Conservation (phyloP, 108 stramenopile species). For the Licmophora abbreviata region DNA sequence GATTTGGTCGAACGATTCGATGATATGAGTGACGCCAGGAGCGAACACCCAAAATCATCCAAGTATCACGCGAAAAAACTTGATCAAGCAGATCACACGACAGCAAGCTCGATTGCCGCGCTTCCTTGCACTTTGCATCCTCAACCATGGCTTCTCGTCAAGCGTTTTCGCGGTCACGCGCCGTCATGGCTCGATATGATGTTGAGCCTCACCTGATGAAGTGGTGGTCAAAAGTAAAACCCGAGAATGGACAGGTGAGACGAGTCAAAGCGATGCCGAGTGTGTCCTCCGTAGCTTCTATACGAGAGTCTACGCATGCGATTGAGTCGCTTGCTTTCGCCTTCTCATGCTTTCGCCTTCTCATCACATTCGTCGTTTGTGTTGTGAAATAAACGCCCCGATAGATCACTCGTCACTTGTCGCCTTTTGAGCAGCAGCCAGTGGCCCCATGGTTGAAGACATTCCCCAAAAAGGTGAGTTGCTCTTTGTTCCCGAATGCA, state of each 20-base stretch:
- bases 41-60: no score
- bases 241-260: constrained; percentile 45
- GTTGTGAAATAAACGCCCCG: not conserved
- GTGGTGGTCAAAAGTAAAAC: constrained; percentile 46
- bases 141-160: no score
- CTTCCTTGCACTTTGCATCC: no score
- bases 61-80: no score
- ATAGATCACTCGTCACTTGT: constrained; percentile 44
- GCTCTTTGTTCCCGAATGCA: no score
- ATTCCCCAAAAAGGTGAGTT: constrained; percentile 46
- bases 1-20: no score
- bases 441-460: constrained; percentile 47
- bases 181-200: constrained; percentile 34
- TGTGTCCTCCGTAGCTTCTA: not conserved
- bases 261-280: not conserved
- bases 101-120: no score
- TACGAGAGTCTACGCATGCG: constrained; percentile 1
- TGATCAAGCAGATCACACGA: no score
- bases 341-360: constrained; percentile 1
- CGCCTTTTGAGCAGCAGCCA: constrained; percentile 53
- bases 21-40: no score
- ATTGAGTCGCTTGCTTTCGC: not conserved
- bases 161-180: constrained; percentile 13
- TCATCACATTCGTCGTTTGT: constrained; percentile 3
- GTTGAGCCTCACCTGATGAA: constrained; percentile 41